Base-by-base conservation (phyloP, 805 yeast genomes). In the Wickerhamomyces bovis region DNA sequence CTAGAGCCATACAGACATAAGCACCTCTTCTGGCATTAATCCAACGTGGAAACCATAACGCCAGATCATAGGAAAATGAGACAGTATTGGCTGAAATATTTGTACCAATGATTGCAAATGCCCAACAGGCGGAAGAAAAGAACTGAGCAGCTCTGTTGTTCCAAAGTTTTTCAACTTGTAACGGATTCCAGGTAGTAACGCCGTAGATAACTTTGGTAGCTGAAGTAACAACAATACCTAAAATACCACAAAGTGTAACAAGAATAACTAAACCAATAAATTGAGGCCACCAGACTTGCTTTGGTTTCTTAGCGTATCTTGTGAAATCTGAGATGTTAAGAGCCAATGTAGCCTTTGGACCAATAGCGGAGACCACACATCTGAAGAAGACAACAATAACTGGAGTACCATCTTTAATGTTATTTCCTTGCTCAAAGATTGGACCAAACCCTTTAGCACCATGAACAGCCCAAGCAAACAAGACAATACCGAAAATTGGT, bases 81-180 rank as follows among this genome's bases (percentile, higher is more conserved):
- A 80, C 70, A n/a, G 82, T 77, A 57, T 80, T 80, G 31, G 85
- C 84, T 8, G 81, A 77, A 46, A 85, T 78, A 60, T 85, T 85
- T 20, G 88, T 81, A 61, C 89, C 90, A 52, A 85, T 65, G 13
- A 53, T 53, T 18, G 60, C 53, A 35, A 52, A 54, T 2, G 60
- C 58, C 58, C 58, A 54, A 45, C 47, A 42, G 2, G 47, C 40
- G 15, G 57, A 53, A 3, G 56, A 48, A 36, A 56, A 54, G 46
- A 56, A 56, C 26, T 53, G 53, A 15, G 54, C 60, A 16, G 60
- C 58, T 47, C 60, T 50, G 44, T 56, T 53, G n/a, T 53, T 35
- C 57, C 72, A 66, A 12, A 65, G 52, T 4, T 57, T 59, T 44
- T 69, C 66, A 50, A 71, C 69, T 42, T 63, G 66, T 7, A 71